phyloP scores from a whole-genome alignment of 140 eudicot species.

The Bidens hawaiensis region DNA sequence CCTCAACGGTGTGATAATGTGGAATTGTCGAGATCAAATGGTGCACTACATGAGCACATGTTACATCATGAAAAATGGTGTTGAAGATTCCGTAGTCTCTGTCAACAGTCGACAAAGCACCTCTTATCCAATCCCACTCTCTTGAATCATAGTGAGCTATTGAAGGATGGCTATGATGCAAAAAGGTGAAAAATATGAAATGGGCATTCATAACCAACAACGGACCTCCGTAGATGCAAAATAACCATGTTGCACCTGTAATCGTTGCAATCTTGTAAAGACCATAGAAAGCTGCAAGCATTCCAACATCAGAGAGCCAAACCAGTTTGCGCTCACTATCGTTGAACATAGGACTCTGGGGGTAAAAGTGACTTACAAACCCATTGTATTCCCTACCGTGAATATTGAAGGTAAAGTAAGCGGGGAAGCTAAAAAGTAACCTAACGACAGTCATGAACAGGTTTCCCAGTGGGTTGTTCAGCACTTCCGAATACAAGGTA shows the following conservation, averaged over 20 bases:
- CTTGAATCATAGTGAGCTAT: no score
- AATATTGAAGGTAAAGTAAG: constrained; percentile 22
- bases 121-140: no score
- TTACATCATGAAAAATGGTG: no score
- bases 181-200: constrained; percentile 10
- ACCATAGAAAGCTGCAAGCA: background rate
- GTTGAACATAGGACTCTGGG: constrained; percentile 17
- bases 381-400: constrained; percentile 10
- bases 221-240: constrained; percentile 21
- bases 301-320: constrained; percentile 17
- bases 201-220: constrained; percentile 18
- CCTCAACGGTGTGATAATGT: no score
- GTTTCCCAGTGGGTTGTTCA: constrained; percentile 36
- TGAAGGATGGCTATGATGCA: constrained; percentile 26
- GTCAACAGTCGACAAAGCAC: no score
- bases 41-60: no score
- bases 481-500: constrained; percentile 4
- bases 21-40: no score
- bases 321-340: constrained; percentile 26
- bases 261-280: background rate
- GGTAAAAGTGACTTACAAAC: constrained; percentile 24
- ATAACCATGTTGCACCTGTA: constrained; percentile 12
- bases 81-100: no score
- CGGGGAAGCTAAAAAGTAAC: constrained; percentile 20
- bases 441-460: constrained; percentile 16